Evolutionary conservation across 768 basidiomycete genomes (phyloP).

Genomic region (Tulasnella sp.): DNA sequence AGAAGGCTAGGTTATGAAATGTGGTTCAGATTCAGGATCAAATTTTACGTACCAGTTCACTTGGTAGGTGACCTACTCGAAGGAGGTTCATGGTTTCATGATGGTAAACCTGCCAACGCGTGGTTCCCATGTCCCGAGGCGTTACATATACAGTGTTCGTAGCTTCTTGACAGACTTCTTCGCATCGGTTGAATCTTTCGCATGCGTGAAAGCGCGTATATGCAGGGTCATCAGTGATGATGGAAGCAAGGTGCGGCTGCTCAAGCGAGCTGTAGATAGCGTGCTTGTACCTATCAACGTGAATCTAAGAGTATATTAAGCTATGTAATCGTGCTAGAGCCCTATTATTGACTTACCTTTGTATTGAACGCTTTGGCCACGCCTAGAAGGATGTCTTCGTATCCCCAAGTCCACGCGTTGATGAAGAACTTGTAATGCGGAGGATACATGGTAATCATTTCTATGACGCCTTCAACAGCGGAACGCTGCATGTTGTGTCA

Average conservation of each 20-base stretch:
- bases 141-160: conserved; percentile 71
- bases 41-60: conserved; percentile 40
- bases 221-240: conserved; percentile 47
- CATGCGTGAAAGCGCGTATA: conserved; percentile 86
- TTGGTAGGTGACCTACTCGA: conserved; percentile 34
- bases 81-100: conserved; percentile 35
- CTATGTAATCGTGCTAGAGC: background rate
- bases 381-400: conserved; percentile 78
- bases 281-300: conserved; percentile 82
- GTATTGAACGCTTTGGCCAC: conserved; percentile 52
- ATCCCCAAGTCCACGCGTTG: conserved; percentile 94
- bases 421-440: conserved; percentile 64
- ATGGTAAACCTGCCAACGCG: conserved; percentile 40
- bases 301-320: conserved; percentile 40
- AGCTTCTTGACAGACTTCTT: conserved; percentile 36
- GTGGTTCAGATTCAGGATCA: background rate
- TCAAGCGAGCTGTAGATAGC: conserved; percentile 42
- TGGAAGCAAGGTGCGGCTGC: conserved; percentile 47
- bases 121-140: conserved; percentile 57
- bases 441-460: conserved; percentile 58
- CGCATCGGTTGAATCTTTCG: conserved; percentile 67
- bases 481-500: conserved; percentile 35
- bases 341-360: conserved; percentile 32
- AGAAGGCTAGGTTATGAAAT: background rate
- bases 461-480: conserved; percentile 52